Percentiles rank a stretch among this genome's conserved stretches.
Evolutionary conservation across 148 eudicot species (phyloP).

Genomic region (Rhododendron vialii): DNA sequence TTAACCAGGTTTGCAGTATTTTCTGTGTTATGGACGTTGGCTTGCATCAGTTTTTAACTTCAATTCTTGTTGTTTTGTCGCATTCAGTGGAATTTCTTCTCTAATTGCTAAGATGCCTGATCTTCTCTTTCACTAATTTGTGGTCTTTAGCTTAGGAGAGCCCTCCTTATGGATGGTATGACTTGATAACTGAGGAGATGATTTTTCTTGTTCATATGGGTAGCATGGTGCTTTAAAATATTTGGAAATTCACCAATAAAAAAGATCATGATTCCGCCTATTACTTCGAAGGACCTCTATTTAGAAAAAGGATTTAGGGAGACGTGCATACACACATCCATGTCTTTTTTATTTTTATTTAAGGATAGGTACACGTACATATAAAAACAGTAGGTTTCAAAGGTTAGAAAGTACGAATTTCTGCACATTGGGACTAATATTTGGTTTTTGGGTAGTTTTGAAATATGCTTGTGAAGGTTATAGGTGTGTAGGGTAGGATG

Average conservation of each 20-base stretch:
- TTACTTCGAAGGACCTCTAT: not conserved
- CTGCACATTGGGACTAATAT: not conserved
- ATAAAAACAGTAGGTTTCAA: not conserved
- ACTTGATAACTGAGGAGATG: not conserved
- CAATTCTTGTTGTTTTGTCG: slow-evolving; percentile 6
- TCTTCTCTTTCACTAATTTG: not conserved
- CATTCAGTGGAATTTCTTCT: not conserved
- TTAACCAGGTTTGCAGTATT: slow-evolving; percentile 24
- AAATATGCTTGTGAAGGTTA: not conserved
- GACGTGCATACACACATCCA: not conserved
- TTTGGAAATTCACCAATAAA: not conserved
- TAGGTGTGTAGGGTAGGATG: not conserved
- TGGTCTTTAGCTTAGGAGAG: not conserved
- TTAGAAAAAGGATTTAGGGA: no score
- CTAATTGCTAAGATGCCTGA: not conserved
- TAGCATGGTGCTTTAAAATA: not conserved
- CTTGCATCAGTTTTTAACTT: slow-evolving; percentile 3
- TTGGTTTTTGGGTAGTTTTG: not conserved
- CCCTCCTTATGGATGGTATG: not conserved
- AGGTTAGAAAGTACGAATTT: not conserved
- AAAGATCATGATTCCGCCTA: not conserved
- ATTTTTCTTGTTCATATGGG: not conserved
- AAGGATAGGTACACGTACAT: not conserved
- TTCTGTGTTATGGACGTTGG: slow-evolving; percentile 1
- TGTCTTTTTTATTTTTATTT: not conserved